phyloP scores from a whole-genome alignment of 768 basidiomycete species.

The Boletus edulis region DNA sequence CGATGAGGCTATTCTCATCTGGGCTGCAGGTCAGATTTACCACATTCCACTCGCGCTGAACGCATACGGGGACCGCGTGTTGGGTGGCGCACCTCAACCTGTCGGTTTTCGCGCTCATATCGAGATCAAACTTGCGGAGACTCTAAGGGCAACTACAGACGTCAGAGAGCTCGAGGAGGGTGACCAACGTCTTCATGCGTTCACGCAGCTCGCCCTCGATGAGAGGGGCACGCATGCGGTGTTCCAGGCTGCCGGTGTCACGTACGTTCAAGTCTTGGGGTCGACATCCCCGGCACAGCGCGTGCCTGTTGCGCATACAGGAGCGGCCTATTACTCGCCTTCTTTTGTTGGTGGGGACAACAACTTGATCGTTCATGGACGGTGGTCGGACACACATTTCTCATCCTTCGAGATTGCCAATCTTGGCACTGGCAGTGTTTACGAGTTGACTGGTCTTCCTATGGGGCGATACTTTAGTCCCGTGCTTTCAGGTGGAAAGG shows the following conservation, averaged over 20 bases:
- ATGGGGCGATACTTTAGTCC: conserved; percentile 66
- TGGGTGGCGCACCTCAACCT: conserved; percentile 38
- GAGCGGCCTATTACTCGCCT: conserved; percentile 63
- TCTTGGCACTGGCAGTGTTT: conserved; percentile 39
- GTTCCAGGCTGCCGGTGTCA: conserved; percentile 64
- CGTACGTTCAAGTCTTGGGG: conserved; percentile 24
- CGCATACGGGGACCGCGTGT: conserved; percentile 47
- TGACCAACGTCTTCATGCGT: conserved; percentile 57
- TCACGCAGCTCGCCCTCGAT: conserved; percentile 59
- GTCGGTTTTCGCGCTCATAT: conserved; percentile 64
- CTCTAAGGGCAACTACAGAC: conserved; percentile 46
- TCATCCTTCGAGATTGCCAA: conserved; percentile 66
- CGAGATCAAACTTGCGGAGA: conserved; percentile 63
- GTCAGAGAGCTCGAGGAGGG: conserved; percentile 52
- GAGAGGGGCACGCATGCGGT: conserved; percentile 50
- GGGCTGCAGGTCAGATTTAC: conserved; percentile 73
- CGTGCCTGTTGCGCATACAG: conserved; percentile 47
- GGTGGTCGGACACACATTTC: conserved; percentile 66
- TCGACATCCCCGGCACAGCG: conserved; percentile 34
- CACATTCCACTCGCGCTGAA: conserved; percentile 47
- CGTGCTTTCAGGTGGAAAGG: conserved; percentile 44
- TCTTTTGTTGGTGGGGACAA: conserved; percentile 44
- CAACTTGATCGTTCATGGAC: conserved; percentile 56
- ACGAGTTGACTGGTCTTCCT: conserved; percentile 56
- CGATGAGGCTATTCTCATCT: conserved; percentile 51